phyloP scores from a whole-genome alignment of 192 early-diverging fungal species.

The Lobosporangium transversale region DNA sequence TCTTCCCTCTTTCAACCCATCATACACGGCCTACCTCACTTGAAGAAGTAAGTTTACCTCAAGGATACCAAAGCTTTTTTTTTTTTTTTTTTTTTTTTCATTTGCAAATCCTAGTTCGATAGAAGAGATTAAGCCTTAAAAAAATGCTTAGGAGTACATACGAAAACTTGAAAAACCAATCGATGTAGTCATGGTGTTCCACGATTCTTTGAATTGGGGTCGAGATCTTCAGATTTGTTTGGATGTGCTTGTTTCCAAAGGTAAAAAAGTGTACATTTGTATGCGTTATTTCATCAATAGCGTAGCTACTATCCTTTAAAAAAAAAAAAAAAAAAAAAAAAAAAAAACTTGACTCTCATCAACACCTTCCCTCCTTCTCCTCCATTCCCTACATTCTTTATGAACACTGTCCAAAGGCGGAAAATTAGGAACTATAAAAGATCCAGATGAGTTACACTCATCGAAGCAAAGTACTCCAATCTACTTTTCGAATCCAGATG shows the following conservation, averaged over 20 bases:
- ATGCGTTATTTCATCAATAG: too few species aligned
- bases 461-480: conserved; percentile 69
- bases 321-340: too few species aligned
- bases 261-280: conserved; percentile 8
- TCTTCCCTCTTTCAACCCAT: conserved; percentile 32
- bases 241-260: conserved; percentile 65
- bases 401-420: too few species aligned
- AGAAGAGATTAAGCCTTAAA: too few species aligned
- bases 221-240: conserved; percentile 83
- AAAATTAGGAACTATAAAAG: conserved; percentile 62
- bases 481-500: conserved; percentile 81
- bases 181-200: conserved; percentile 81
- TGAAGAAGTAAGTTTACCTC: conserved; percentile 27
- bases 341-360: too few species aligned
- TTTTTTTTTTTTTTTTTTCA: too few species aligned
- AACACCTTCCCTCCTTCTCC: too few species aligned
- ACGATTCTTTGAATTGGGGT: conserved; percentile 90
- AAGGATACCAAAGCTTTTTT: too few species aligned
- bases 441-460: conserved; percentile 18
- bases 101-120: too few species aligned
- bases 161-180: conserved; percentile 64
- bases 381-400: too few species aligned
- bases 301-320: too few species aligned
- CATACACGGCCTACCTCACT: conserved; percentile 10
- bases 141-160: conserved; percentile 39